Percentiles rank a stretch among this genome's conserved stretches.
Evolutionary conservation across 2,329 filamentous ascomycete genomes (phyloP).

Genomic region (Pseudocercospora eumusae): DNA sequence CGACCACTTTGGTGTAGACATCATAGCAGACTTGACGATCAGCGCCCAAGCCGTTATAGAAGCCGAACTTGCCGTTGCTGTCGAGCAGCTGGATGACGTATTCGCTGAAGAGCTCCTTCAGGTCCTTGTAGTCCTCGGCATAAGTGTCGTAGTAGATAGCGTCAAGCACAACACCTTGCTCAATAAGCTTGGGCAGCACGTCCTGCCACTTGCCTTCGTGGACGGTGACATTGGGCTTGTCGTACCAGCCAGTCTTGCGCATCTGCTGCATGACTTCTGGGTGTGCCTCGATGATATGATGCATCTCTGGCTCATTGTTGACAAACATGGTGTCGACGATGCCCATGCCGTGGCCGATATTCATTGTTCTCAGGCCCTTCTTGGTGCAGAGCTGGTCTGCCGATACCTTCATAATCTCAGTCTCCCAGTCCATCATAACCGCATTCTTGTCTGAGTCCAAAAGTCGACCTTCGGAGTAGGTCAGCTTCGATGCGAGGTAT

Average conservation of each 20-base stretch:
- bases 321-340: constrained; percentile 54
- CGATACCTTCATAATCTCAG: constrained; percentile 51
- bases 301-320: constrained; percentile 45
- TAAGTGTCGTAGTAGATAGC: constrained; percentile 94
- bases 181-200: constrained; percentile 48
- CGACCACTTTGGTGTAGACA: constrained; percentile 85
- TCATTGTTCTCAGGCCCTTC: constrained; percentile 49
- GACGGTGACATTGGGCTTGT: constrained; percentile 52
- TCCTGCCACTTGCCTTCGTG: constrained; percentile 55
- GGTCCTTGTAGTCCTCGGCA: constrained; percentile 85
- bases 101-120: constrained; percentile 85
- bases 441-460: constrained; percentile 53
- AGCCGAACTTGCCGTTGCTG: constrained; percentile 58
- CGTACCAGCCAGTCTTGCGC: constrained; percentile 51
- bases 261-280: constrained; percentile 51
- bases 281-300: constrained; percentile 57
- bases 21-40: constrained; percentile 93
- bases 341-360: constrained; percentile 55
- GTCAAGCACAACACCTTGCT: constrained; percentile 48
- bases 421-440: constrained; percentile 59
- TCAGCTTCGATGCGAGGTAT: constrained; percentile 52
- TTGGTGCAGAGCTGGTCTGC: constrained; percentile 46
- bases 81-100: constrained; percentile 78
- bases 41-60: constrained; percentile 78
- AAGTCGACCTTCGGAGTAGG: constrained; percentile 51